These are phyloP conservation scores for Clavulina sp. DNA, from an alignment of 768 basidiomycete species.

Conservation along the genomic window DNA sequence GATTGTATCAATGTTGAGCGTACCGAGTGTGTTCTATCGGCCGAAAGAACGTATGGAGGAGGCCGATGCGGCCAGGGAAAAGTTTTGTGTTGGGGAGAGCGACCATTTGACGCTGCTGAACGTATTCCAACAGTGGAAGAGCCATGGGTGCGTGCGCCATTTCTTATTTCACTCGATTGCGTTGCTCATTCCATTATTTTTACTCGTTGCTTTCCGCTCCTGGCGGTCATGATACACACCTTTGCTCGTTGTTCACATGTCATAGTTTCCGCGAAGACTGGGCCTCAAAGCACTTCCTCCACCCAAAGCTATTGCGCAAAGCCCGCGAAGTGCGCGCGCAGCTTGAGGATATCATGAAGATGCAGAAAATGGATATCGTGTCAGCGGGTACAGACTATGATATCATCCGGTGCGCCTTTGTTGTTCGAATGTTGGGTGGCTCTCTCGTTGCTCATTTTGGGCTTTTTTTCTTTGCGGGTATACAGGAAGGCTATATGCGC, in stretches of 20 bases:
- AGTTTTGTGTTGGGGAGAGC: constrained; percentile 96
- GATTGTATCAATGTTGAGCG: constrained; percentile 96
- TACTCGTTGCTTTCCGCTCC: no score
- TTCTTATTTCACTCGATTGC: not conserved
- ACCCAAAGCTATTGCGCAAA: constrained; percentile 89
- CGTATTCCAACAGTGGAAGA: constrained; percentile 97
- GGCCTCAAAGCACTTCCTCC: constrained; percentile 88
- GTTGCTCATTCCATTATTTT: not conserved
- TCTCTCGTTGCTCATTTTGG: not conserved
- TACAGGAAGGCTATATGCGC: constrained; percentile 87
- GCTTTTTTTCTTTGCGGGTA: no score
- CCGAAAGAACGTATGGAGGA: constrained; percentile 97
- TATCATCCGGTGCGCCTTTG: constrained; percentile 40
- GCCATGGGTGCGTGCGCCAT: constrained; percentile 52
- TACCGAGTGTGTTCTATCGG: constrained; percentile 93
- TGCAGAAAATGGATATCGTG: constrained; percentile 88
- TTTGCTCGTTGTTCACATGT: constrained; percentile 10
- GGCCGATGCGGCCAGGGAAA: constrained; percentile 91
- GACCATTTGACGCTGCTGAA: constrained; percentile 92
- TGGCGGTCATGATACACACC: constrained; percentile 4
- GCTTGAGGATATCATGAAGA: constrained; percentile 98
- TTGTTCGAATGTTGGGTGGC: not conserved
- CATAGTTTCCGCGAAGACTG: constrained; percentile 80
- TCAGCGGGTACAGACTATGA: constrained; percentile 94
- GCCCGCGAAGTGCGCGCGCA: constrained; percentile 89